phyloP scores from a whole-genome alignment of 768 basidiomycete genomes.

The Suillus subluteus region DNA sequence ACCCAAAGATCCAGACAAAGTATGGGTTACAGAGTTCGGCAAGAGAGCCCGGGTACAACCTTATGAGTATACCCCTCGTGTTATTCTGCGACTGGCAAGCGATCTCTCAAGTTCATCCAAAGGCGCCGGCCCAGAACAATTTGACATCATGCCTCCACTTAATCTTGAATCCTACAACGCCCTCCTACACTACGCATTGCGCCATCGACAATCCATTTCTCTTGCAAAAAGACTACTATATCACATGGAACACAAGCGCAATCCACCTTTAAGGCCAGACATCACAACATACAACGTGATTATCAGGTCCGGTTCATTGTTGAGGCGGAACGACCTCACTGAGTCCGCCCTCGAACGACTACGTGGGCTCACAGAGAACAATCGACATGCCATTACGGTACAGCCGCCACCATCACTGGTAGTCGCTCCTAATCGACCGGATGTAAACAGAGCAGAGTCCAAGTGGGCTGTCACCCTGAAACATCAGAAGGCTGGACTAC shows the following conservation, averaged over 20 bases:
- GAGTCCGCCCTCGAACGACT: conserved; percentile 42
- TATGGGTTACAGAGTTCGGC: conserved; percentile 40
- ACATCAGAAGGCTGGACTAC: neutral
- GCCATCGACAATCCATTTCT: conserved; percentile 54
- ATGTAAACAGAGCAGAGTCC: conserved; percentile 2
- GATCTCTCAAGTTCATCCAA: conserved; percentile 14
- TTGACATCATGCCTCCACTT: conserved; percentile 35
- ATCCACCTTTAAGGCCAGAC: conserved; percentile 47
- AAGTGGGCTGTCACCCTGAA: conserved; percentile 1
- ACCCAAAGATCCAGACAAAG: conserved; percentile 42
- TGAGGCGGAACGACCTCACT: conserved; percentile 49
- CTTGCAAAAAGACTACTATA: conserved; percentile 53
- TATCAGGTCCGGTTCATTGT: conserved; percentile 54
- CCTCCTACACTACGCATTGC: conserved; percentile 68
- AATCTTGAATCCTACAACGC: conserved; percentile 55
- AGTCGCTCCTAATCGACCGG: neutral
- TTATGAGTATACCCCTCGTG: conserved; percentile 51
- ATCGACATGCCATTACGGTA: conserved; percentile 29
- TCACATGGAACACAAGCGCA: conserved; percentile 54
- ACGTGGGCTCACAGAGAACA: conserved; percentile 25
- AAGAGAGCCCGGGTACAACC: conserved; percentile 39
- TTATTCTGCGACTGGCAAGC: conserved; percentile 45
- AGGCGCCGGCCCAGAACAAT: conserved; percentile 13
- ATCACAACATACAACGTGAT: conserved; percentile 61
- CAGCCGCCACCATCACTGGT: conserved; percentile 12